Evolutionary conservation across 2,329 filamentous ascomycete species (phyloP).

Genomic region (Escovopsis sp.): DNA sequence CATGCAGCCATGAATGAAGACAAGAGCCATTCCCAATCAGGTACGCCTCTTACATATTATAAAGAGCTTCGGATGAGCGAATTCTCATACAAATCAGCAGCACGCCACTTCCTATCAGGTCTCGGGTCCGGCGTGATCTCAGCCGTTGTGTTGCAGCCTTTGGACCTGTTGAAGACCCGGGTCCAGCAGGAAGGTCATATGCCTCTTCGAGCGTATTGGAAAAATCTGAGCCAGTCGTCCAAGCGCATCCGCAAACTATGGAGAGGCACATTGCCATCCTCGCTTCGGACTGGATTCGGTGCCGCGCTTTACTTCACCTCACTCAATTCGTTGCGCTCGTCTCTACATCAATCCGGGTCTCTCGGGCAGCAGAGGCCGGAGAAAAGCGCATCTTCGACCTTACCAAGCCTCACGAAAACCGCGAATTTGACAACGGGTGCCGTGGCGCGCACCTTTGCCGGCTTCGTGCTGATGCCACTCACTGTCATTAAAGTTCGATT

Average conservation of each 20-base stretch:
- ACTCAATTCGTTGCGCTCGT: conserved; percentile 69
- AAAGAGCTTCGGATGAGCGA: background rate
- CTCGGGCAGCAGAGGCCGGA: conserved; percentile 11
- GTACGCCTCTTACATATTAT: conserved; percentile 1
- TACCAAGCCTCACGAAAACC: conserved; percentile 70
- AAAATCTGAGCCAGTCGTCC: conserved; percentile 39
- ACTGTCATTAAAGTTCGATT: conserved; percentile 96
- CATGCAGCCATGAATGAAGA: conserved; percentile 1
- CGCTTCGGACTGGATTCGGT: conserved; percentile 84
- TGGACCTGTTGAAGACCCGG: conserved; percentile 91
- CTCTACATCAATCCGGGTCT: conserved; percentile 24
- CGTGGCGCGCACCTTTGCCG: conserved; percentile 68
- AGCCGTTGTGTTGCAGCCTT: conserved; percentile 81
- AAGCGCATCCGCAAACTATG: conserved; percentile 58
- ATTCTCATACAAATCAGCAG: conserved; percentile 22
- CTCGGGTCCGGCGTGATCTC: conserved; percentile 77
- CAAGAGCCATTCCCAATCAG: conserved; percentile 1
- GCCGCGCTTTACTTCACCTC: conserved; percentile 88
- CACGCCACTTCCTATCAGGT: conserved; percentile 79
- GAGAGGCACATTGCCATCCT: conserved; percentile 84
- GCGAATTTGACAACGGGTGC: conserved; percentile 80
- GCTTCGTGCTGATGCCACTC: conserved; percentile 86
- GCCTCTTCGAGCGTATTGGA: conserved; percentile 35
- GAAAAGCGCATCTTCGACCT: conserved; percentile 43
- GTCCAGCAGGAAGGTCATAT: conserved; percentile 72